Evolutionary conservation across 352 stramenopile genomes (phyloP).

Genomic region (Pseudoperonospora humuli): DNA sequence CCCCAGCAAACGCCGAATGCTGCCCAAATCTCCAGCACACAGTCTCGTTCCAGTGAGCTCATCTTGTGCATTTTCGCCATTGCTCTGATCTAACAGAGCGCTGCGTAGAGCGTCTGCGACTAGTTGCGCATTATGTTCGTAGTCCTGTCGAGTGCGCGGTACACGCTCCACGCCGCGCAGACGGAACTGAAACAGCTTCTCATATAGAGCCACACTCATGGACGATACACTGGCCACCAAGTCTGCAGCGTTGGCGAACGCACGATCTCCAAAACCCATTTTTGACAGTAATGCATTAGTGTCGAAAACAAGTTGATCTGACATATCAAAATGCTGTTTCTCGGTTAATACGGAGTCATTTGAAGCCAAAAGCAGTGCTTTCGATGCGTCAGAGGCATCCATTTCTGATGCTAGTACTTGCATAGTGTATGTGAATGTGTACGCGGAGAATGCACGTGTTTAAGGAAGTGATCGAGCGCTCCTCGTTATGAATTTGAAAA

Average conservation of each 20-base stretch:
- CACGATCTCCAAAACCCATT: conserved; percentile 72
- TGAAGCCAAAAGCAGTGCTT: not conserved
- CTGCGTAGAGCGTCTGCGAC: conserved; percentile 71
- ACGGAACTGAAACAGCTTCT: conserved; percentile 85
- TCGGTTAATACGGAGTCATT: conserved; percentile 6
- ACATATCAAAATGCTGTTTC: conserved; percentile 1
- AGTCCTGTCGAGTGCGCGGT: conserved; percentile 52
- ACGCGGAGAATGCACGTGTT: conserved; percentile 8
- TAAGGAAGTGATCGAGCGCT: conserved; percentile 6
- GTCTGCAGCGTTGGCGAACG: conserved; percentile 68
- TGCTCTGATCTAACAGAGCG: conserved; percentile 59
- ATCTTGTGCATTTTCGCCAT: conserved; percentile 16
- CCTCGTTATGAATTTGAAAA: conserved; percentile 14
- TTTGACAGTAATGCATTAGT: conserved; percentile 76
- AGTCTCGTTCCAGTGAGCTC: conserved; percentile 50
- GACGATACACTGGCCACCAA: conserved; percentile 82
- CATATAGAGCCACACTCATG: conserved; percentile 89
- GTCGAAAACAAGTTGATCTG: conserved; percentile 16
- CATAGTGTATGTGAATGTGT: conserved; percentile 4
- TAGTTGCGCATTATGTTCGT: conserved; percentile 82
- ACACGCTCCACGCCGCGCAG: conserved; percentile 62
- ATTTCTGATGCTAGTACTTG: not conserved
- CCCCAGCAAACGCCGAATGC: conserved; percentile 40
- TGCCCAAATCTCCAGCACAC: conserved; percentile 43
- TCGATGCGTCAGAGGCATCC: conserved; percentile 2